Conservation (phyloP, 352 stramenopile genomes). For the Globisporangium spinosum region DNA sequence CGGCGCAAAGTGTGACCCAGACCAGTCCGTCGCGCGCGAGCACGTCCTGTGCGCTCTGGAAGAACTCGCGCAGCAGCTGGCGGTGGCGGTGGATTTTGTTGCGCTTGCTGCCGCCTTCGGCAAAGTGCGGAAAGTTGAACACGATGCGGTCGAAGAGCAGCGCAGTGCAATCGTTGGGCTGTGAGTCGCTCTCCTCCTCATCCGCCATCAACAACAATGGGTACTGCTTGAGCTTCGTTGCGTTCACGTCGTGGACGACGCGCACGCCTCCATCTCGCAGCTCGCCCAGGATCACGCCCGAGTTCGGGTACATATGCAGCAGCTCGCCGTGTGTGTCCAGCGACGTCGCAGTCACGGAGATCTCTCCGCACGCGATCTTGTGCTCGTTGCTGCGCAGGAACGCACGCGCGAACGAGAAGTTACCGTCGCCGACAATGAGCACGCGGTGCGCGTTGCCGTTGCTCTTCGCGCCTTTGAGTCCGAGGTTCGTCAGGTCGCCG, state of each 20-base stretch:
- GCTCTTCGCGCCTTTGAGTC: constrained; percentile 20
- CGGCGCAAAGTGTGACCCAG: constrained; percentile 79
- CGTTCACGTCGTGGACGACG: constrained; percentile 71
- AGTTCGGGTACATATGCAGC: constrained; percentile 69
- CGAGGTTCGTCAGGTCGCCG: constrained; percentile 59
- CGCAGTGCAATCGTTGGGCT: neutral
- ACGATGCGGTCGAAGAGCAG: constrained; percentile 63
- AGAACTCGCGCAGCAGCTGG: constrained; percentile 75
- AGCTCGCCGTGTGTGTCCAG: constrained; percentile 67
- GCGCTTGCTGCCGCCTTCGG: constrained; percentile 62
- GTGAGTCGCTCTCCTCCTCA: neutral
- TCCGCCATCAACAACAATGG: constrained; percentile 6
- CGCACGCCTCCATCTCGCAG: constrained; percentile 39
- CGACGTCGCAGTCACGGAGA: constrained; percentile 57
- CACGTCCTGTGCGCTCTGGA: constrained; percentile 54
- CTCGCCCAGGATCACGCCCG: constrained; percentile 47
- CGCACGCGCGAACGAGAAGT: constrained; percentile 81
- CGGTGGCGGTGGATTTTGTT: constrained; percentile 86
- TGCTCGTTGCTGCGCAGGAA: constrained; percentile 51
- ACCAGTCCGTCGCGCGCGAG: constrained; percentile 55
- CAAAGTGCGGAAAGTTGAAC: constrained; percentile 88
- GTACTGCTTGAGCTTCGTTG: constrained; percentile 56
- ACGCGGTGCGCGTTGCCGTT: constrained; percentile 25
- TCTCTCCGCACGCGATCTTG: constrained; percentile 12
- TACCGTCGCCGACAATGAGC: constrained; percentile 79